These are phyloP conservation scores for Phylloporus scabripes DNA, from an alignment of 768 basidiomycete species.

Conservation along the genomic window DNA sequence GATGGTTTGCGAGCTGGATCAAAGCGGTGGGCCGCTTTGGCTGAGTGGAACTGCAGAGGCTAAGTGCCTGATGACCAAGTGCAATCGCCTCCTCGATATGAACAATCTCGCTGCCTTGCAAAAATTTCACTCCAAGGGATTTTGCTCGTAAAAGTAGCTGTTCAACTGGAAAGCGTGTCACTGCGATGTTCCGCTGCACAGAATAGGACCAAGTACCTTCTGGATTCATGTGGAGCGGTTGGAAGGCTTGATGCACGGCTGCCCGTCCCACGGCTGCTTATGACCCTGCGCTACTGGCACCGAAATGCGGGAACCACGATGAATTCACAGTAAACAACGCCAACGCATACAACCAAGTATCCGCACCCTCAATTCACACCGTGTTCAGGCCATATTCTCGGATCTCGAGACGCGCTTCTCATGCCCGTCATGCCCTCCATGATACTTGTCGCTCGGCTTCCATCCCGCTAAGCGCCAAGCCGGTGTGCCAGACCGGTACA, in stretches of 20 bases:
- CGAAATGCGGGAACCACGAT: too few relatives aligned
- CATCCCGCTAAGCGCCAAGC: conserved; percentile 63
- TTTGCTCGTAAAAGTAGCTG: not conserved
- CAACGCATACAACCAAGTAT: not conserved
- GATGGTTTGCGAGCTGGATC: not conserved
- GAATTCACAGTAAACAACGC: too few relatives aligned
- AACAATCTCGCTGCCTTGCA: not conserved
- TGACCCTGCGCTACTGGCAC: too few relatives aligned
- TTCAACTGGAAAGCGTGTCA: not conserved
- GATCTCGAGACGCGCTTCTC: conserved; percentile 24
- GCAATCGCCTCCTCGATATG: not conserved
- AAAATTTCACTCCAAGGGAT: not conserved
- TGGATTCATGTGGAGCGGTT: too few relatives aligned
- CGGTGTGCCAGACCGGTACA: conserved; percentile 61
- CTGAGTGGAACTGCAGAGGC: not conserved
- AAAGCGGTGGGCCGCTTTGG: not conserved
- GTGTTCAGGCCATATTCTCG: too few relatives aligned
- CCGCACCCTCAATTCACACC: too few relatives aligned
- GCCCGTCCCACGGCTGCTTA: too few relatives aligned
- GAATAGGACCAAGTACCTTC: not conserved
- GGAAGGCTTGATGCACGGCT: too few relatives aligned
- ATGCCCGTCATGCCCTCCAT: conserved; percentile 8
- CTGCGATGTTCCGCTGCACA: not conserved
- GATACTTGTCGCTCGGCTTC: conserved; percentile 44
- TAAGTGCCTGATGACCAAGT: not conserved